Evolutionary conservation across 2,329 filamentous ascomycete genomes (phyloP).

Genomic region (Colletotrichum sp.): DNA sequence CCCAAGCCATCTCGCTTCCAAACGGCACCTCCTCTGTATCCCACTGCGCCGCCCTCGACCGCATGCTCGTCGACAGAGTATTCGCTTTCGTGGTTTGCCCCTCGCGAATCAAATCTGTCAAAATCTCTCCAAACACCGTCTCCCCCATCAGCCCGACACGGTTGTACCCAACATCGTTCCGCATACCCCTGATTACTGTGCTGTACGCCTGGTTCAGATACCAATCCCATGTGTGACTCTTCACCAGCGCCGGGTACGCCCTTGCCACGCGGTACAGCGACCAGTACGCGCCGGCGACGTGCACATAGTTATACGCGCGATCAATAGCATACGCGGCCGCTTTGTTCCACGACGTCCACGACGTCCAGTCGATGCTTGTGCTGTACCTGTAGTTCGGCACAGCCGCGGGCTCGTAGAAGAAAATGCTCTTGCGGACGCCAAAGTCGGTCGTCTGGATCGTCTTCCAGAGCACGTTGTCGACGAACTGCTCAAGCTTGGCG

Average conservation of each 20-base stretch:
- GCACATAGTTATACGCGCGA: conserved; percentile 65
- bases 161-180: conserved; percentile 46
- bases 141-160: conserved; percentile 63
- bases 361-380: conserved; percentile 48
- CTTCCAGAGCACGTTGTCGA: conserved; percentile 55
- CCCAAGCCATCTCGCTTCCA: conserved; percentile 68
- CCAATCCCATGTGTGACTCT: conserved; percentile 52
- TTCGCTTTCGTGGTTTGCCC: conserved; percentile 41
- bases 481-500: conserved; percentile 57
- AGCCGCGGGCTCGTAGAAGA: conserved; percentile 57
- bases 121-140: conserved; percentile 58
- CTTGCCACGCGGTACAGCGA: conserved; percentile 59
- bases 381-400: conserved; percentile 51
- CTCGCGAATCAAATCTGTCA: conserved; percentile 55
- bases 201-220: conserved; percentile 59
- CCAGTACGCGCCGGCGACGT: conserved; percentile 62
- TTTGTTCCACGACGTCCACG: conserved; percentile 58
- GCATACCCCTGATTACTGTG: conserved; percentile 46
- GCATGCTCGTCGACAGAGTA: conserved; percentile 51
- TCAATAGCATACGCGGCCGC: conserved; percentile 47
- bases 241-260: conserved; percentile 49
- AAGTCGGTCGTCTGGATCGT: conserved; percentile 50
- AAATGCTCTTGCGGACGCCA: conserved; percentile 58
- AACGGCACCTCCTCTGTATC: conserved; percentile 55
- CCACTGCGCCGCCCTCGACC: conserved; percentile 53